These are phyloP conservation scores for Rugosomyces carneus DNA, from an alignment of 1,284 basidiomycete species.

Conservation along the genomic window DNA sequence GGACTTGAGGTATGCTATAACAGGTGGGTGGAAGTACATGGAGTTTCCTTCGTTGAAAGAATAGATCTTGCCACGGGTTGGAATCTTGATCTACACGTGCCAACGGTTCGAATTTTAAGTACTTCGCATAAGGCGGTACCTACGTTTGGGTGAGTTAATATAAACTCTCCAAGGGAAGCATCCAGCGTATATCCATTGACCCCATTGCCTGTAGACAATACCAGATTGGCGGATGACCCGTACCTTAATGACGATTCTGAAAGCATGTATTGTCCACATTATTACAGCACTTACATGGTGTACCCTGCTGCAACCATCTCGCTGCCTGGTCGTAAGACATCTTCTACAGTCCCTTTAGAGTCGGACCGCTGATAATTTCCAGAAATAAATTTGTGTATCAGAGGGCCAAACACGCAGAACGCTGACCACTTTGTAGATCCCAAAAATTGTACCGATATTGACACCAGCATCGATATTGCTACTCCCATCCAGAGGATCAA, in stretches of 20 bases:
- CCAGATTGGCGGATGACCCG: conserved; percentile 98
- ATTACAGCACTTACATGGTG: conserved; percentile 64
- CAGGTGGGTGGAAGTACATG: conserved; percentile 88
- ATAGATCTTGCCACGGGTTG: conserved; percentile 95
- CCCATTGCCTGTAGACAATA: conserved; percentile 91
- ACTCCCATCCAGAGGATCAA: conserved; percentile 96
- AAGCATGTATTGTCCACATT: background rate
- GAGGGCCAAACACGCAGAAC: background rate
- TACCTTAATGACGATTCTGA: conserved; percentile 58
- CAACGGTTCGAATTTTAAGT: background rate
- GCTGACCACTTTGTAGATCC: conserved; percentile 87
- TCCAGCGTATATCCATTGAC: conserved; percentile 99
- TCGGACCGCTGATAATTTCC: conserved; percentile 50
- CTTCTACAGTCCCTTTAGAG: conserved; percentile 73
- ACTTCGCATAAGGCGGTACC: conserved; percentile 19
- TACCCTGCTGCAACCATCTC: conserved; percentile 99
- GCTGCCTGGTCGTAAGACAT: conserved; percentile 90
- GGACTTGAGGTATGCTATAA: conserved; percentile 84
- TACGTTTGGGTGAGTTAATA: conserved; percentile 95
- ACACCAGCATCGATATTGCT: conserved; percentile 99
- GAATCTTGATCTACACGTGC: conserved; percentile 75
- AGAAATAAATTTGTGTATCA: background rate
- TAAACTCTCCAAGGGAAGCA: conserved; percentile 94
- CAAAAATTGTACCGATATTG: conserved; percentile 99
- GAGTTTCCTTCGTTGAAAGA: conserved; percentile 99